Evolutionary conservation across 805 yeast genomes (phyloP).

Genomic region (Saccharomycopsis microspora): DNA sequence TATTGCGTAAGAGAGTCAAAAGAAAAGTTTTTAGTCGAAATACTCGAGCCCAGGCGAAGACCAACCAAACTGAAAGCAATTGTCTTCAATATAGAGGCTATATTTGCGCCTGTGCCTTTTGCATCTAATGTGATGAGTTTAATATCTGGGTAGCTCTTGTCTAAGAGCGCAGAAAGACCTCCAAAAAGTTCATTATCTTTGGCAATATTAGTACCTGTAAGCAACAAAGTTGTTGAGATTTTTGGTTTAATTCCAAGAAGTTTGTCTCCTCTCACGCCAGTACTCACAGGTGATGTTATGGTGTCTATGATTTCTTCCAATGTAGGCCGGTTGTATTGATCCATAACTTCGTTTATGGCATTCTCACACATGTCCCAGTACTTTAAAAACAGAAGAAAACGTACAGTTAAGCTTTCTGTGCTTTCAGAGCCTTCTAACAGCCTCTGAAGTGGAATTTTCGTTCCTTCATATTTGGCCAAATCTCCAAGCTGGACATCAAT

Average conservation of each 20-base stretch:
- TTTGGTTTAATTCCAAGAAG: background rate
- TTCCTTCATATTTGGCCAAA: background rate
- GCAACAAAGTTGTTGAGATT: conserved; percentile 8
- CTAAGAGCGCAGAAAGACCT: background rate
- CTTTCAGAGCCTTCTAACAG: conserved; percentile 1
- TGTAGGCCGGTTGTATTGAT: conserved; percentile 4
- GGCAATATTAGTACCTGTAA: conserved; percentile 13
- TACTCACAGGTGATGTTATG: conserved; percentile 20
- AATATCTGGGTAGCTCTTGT: background rate
- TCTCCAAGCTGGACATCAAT: conserved; percentile 1
- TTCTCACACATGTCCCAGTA: conserved; percentile 5
- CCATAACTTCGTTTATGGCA: background rate
- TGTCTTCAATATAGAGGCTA: conserved; percentile 3
- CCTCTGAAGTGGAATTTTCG: conserved; percentile 2
- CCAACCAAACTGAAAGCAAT: conserved; percentile 3
- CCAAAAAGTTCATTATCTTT: conserved; percentile 4
- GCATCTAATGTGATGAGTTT: conserved; percentile 11
- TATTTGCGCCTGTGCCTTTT: conserved; percentile 5
- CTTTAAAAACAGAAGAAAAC: conserved; percentile 1
- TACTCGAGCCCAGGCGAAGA: background rate
- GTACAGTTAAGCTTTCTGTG: background rate
- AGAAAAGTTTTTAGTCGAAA: background rate
- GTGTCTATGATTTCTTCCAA: conserved; percentile 1
- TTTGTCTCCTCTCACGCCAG: conserved; percentile 30
- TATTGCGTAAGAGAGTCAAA: conserved; percentile 8